phyloP scores from a whole-genome alignment of 1,284 basidiomycete genomes.

The Sanguinoderma infundibulare region DNA sequence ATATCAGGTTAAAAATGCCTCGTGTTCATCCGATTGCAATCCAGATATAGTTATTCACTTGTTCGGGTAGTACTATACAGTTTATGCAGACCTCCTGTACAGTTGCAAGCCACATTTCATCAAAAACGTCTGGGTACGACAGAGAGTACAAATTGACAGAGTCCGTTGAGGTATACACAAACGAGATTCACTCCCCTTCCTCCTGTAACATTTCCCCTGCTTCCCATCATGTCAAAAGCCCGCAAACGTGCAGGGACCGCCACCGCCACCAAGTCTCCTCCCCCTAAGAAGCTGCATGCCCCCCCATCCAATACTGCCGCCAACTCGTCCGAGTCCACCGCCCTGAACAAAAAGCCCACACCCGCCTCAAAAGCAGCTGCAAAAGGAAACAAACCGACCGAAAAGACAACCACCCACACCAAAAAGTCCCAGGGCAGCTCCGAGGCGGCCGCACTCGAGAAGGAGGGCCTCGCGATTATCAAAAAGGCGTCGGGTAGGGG shows the following conservation, averaged over 20 bases:
- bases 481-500: background rate
- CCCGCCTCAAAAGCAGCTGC: background rate
- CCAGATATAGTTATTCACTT: background rate
- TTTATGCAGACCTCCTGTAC: background rate
- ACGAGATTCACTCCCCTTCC: background rate
- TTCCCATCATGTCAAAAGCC: background rate
- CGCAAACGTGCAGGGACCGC: background rate
- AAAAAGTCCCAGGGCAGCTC: too few relatives aligned
- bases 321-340: too few relatives aligned
- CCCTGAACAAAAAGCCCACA: background rate
- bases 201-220: background rate
- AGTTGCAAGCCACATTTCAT: background rate
- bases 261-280: background rate
- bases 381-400: background rate
- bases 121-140: background rate
- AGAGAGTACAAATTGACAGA: background rate
- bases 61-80: background rate
- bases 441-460: background rate
- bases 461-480: background rate
- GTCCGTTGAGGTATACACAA: background rate
- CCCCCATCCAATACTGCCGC: too few relatives aligned
- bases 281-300: background rate
- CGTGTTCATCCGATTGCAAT: background rate
- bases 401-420: too few relatives aligned
- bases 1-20: background rate